Evolutionary conservation across 1,284 basidiomycete species (phyloP), one percentile per base, ranked within the genome.

Genomic region (Kwoniella shivajii): DNA sequence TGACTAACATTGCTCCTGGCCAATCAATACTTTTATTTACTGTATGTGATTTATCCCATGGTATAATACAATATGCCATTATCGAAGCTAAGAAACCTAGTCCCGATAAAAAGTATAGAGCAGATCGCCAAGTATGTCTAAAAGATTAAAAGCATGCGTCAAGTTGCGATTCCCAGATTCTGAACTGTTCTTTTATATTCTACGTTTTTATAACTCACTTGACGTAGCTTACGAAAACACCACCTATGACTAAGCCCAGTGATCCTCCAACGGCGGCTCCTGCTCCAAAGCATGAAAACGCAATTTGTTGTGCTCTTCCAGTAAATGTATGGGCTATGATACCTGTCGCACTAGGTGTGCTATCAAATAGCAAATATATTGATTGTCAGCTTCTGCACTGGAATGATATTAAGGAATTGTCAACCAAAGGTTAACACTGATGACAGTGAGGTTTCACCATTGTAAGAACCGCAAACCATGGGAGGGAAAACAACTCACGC

Each of bases 251-350:
- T 7, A 82, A 81, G 0, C 90, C 89, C 6, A 92, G 75, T 0
- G 84, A 86, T 0, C 82, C 86, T 0, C 90, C 91, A 0, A 92
- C 73, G 0, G 91, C 90, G 3, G 89, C 89, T 14, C 91, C 90
- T 0, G 89, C 75, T 0, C 69, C 67, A 59, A 90, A 91, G 0
- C 86, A 85, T 1, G 89, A 84, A 63, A 90, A 91, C 0, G 89
- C 89, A 0, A 84, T 75, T 0, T 87, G 84, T 4, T 90, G 83
- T 2, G 85, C 81, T 7, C 80, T 80, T 0, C 86, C 54, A 0
- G 39, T 50, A 34, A 48, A 56, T 13, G 41, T 54, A 42, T 64
- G 61, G 16, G 65, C 68, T 26, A 69, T 60, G 43, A 69, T 65
- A 2, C 68, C 68, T 4, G 65, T 65, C 3, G 60, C 68, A 16